Percentiles rank a stretch among this genome's conserved stretches.
These are phyloP conservation scores for Spirogloea muscicola DNA, from an alignment of 139 green algal species.

Conservation along the genomic window DNA sequence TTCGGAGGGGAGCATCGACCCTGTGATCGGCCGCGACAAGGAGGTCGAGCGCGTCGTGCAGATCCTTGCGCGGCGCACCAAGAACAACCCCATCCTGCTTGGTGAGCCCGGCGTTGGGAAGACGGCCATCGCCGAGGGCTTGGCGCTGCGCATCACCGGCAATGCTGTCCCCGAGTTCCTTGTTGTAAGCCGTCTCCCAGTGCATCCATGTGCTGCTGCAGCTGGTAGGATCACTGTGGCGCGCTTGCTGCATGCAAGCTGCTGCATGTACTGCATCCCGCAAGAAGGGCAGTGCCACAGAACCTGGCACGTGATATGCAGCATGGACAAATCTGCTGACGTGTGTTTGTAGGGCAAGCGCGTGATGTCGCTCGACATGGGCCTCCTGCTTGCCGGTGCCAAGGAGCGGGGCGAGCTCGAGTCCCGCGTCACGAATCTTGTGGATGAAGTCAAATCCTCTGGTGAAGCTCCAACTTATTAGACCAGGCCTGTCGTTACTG, in stretches of 20 bases:
- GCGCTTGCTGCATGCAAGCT: too few species aligned
- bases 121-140: slow-evolving; percentile 73
- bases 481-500: too few species aligned
- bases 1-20: slow-evolving; percentile 72
- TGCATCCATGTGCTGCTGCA: too few species aligned
- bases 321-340: too few species aligned
- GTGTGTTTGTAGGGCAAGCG: slow-evolving; percentile 70
- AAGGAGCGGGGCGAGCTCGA: slow-evolving; percentile 98
- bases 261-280: too few species aligned
- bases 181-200: too few species aligned
- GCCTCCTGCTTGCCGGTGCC: slow-evolving; percentile 79
- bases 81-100: slow-evolving; percentile 98
- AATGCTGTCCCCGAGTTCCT: slow-evolving; percentile 77
- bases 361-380: slow-evolving; percentile 90
- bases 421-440: slow-evolving; percentile 80
- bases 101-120: slow-evolving; percentile 85
- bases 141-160: slow-evolving; percentile 77
- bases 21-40: slow-evolving; percentile 82
- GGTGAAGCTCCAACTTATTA: too few species aligned
- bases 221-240: too few species aligned
- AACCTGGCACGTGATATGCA: too few species aligned
- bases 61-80: slow-evolving; percentile 87
- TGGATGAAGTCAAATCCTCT: slow-evolving; percentile 67
- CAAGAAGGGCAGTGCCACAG: too few species aligned
- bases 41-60: slow-evolving; percentile 85